Evolutionary conservation across 345 rosid species (phyloP).

Genomic region (Eucalyptus polybractea): DNA sequence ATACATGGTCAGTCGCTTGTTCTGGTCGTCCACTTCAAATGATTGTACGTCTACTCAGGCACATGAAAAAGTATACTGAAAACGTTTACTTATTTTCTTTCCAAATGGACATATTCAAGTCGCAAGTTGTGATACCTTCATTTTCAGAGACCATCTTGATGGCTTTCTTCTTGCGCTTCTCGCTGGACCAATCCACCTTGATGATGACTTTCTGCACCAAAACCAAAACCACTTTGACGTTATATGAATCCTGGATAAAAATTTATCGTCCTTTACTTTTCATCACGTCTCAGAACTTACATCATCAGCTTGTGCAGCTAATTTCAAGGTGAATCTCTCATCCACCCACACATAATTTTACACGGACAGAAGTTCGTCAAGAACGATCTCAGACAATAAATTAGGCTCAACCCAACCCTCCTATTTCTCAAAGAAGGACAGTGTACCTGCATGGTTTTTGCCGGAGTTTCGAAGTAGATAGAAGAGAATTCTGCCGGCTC

Average conservation of each 20-base stretch:
- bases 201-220: not conserved
- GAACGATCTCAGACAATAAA: not conserved
- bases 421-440: not conserved
- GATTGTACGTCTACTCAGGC: not conserved
- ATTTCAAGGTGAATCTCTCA: not conserved
- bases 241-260: not conserved
- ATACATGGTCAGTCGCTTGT: not conserved
- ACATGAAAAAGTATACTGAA: not conserved
- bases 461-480: not conserved
- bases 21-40: not conserved
- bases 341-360: not conserved
- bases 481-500: not conserved
- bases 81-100: not conserved
- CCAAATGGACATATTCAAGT: not conserved
- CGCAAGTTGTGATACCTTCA: not conserved
- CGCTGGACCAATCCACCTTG: not conserved
- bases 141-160: not conserved
- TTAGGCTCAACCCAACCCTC: not conserved
- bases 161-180: not conserved
- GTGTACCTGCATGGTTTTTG: not conserved
- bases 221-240: not conserved
- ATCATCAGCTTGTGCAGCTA: not conserved
- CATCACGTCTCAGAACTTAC: not conserved
- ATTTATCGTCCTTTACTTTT: not conserved
- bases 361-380: rapidly evolving